phyloP scores from a whole-genome alignment of 305 asterid genomes.

The Fraxinus albicans region DNA sequence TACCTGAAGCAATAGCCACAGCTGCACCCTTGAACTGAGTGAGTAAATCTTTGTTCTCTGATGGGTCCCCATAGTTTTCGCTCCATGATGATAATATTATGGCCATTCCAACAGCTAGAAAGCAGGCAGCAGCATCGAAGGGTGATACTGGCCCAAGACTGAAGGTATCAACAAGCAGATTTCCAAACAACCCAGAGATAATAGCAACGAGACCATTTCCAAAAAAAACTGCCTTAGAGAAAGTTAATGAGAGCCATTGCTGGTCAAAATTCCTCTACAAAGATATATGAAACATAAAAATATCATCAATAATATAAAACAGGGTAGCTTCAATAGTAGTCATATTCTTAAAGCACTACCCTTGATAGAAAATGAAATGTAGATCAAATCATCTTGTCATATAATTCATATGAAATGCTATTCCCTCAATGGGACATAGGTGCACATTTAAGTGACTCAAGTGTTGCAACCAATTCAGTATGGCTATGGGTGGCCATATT shows the following conservation, averaged over 20 bases:
- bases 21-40: slow-evolving; percentile 94
- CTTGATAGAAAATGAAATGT: too few species aligned
- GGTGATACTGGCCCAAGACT: slow-evolving; percentile 95
- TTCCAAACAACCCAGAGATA: slow-evolving; percentile 85
- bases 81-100: slow-evolving; percentile 84
- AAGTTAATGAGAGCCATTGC: slow-evolving; percentile 95
- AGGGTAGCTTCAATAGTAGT: neutral
- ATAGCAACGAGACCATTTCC: slow-evolving; percentile 98
- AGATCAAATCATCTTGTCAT: neutral
- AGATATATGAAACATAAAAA: neutral
- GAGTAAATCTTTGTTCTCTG: slow-evolving; percentile 86
- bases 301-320: neutral
- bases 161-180: slow-evolving; percentile 74
- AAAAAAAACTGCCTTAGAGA: slow-evolving; percentile 93
- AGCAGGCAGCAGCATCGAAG: slow-evolving; percentile 86
- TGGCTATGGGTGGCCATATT: neutral
- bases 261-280: slow-evolving; percentile 87
- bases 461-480: neutral
- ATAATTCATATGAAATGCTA: neutral
- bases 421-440: neutral
- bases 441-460: neutral
- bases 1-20: slow-evolving; percentile 95
- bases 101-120: slow-evolving; percentile 91
- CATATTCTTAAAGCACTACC: neutral
- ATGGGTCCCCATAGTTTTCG: slow-evolving; percentile 88